Base-by-base conservation (phyloP, 164 flowering plant species). In the Brasenia schreberi region DNA sequence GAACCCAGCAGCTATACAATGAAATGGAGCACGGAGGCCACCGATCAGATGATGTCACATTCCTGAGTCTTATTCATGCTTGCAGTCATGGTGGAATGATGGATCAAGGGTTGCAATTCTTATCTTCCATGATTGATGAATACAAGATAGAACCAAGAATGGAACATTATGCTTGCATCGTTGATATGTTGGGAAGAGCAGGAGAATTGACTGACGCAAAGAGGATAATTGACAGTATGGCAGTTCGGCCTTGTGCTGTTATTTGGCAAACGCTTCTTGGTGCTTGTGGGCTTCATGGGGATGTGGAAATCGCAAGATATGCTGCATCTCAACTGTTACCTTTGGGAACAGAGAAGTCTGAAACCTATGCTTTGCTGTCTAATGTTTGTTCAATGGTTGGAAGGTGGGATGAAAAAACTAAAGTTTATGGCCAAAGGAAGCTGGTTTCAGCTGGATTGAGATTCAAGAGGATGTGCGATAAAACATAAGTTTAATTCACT, bases 201-300 rank as follows among this genome's bases (percentile, higher is more conserved):
- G 98, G 97, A 63, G 77, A 78, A 72, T 74, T 90, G 2, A 7
- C 11, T 0, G 90, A 87, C 60, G 98, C 97, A 23, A 77, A 86
- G 72, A 80, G 80, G 39, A 52, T 85, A 59, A 85, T 93, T 19
- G 75, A 77, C 69, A 45, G 53, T 11, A 90, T 93, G 97, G 84
- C 91, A 0, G 18, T 85, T 0, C 76, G 81, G 61, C 92, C 96
- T 6, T 89, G 90, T 74, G 68, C 76, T 44, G 85, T 83, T 75
- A 94, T 89, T 9, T 94, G 97, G 98, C 94, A 93, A 59, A 92
- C 97, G 43, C 69, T 90, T 42, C 71, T 90, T 53, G 96, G 95
- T 19, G 92, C 93, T 5, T 90, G 97, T 72, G 81, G 79, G 74
- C 82, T 62, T 42, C 86, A 87, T 77, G 88, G 88, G 23, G 76